Conservation (phyloP, 2,329 filamentous ascomycete genomes). For the Phaeomoniella chlamydospora region DNA sequence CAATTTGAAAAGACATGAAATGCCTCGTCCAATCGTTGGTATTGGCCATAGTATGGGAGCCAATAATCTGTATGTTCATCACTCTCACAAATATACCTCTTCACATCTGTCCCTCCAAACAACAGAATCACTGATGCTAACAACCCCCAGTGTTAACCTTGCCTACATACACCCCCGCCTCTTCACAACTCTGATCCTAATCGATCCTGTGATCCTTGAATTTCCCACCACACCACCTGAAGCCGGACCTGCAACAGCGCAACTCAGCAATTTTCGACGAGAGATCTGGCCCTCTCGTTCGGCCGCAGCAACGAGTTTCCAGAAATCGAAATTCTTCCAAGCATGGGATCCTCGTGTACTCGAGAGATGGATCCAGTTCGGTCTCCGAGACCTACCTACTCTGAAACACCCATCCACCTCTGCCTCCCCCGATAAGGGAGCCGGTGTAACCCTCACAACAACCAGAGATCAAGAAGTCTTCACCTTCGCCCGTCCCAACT, state of each 20-base stretch:
- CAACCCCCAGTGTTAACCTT: slow-evolving; percentile 32
- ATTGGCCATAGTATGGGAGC: slow-evolving; percentile 78
- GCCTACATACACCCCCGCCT: slow-evolving; percentile 64
- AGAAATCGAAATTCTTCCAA: slow-evolving; percentile 59
- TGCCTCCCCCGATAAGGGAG: slow-evolving; percentile 34
- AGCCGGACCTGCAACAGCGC: slow-evolving; percentile 36
- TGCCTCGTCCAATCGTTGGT: slow-evolving; percentile 51
- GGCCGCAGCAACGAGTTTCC: slow-evolving; percentile 53
- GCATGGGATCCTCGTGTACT: slow-evolving; percentile 72
- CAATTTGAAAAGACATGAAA: slow-evolving; percentile 16
- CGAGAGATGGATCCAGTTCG: slow-evolving; percentile 56
- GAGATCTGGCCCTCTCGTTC: slow-evolving; percentile 69
- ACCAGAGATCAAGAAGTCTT: slow-evolving; percentile 76
- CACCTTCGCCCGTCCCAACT: slow-evolving; percentile 31
- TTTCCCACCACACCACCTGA: slow-evolving; percentile 7
- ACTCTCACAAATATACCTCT: too few species aligned
- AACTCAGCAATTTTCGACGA: slow-evolving; percentile 56
- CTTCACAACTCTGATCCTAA: slow-evolving; percentile 52
- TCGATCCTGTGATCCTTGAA: slow-evolving; percentile 41
- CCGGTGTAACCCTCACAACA: slow-evolving; percentile 52
- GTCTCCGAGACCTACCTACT: slow-evolving; percentile 62
- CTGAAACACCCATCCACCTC: slow-evolving; percentile 40
- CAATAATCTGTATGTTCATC: slow-evolving; percentile 34
- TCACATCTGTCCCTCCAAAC: too few species aligned
- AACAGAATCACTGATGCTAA: background rate